Evolutionary conservation across 306 rosid genomes (phyloP).

Genomic region (Arachis stenosperma): DNA sequence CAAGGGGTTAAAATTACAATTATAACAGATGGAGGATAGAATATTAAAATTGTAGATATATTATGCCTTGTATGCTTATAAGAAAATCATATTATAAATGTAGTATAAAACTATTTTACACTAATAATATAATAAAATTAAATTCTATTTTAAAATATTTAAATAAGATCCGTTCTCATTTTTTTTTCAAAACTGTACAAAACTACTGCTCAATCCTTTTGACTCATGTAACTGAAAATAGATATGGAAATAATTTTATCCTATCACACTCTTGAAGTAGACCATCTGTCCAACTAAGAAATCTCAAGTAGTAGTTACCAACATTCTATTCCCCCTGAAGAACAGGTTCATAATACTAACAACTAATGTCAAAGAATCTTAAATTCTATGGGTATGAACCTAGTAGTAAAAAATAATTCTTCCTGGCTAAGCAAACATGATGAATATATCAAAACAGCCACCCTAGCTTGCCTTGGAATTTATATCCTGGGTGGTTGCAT

Average conservation of each 20-base stretch:
- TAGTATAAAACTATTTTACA: no score
- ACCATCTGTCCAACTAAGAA: conserved; percentile 3
- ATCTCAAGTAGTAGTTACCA: not conserved
- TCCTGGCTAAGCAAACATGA: conserved; percentile 24
- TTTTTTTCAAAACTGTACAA: not conserved
- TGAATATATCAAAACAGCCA: not conserved
- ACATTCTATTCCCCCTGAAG: conserved; percentile 8
- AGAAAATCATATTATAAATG: no score
- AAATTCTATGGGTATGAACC: conserved; percentile 10
- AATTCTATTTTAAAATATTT: no score
- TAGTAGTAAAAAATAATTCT: not conserved
- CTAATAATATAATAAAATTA: no score
- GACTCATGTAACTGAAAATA: not conserved
- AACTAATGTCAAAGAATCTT: not conserved
- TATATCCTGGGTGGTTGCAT: conserved; percentile 35
- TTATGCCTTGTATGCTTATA: no score
- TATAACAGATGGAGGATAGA: no score
- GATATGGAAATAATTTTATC: conserved; percentile 1
- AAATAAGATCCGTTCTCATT: no score
- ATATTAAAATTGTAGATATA: no score
- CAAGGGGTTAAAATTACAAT: no score
- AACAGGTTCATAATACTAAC: not conserved
- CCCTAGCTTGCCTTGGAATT: conserved; percentile 32
- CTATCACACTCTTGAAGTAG: conserved; percentile 24
- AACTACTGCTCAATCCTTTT: conserved; percentile 22